Conservation (phyloP, 1,284 basidiomycete species). For the Hypsizygus ulmarius region DNA sequence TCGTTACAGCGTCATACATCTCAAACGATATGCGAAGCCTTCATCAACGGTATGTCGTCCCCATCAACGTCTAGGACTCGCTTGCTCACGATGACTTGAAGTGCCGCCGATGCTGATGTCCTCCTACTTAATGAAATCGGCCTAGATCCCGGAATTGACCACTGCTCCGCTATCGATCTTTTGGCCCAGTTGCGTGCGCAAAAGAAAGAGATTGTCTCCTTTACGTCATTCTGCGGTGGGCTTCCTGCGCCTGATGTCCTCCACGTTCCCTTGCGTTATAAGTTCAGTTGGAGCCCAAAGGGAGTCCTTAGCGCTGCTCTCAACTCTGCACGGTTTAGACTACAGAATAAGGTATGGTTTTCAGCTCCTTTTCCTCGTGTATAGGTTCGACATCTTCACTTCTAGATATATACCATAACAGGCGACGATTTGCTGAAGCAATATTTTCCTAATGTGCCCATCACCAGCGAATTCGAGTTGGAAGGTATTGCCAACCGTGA, state of each 20-base stretch:
- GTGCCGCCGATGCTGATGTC: slow-evolving; percentile 67
- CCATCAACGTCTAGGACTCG: neutral
- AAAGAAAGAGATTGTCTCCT: slow-evolving; percentile 68
- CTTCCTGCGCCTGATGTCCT: slow-evolving; percentile 77
- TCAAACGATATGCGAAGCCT: slow-evolving; percentile 77
- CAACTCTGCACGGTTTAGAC: slow-evolving; percentile 74
- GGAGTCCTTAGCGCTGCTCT: slow-evolving; percentile 84
- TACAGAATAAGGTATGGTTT: slow-evolving; percentile 49
- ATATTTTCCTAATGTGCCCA: slow-evolving; percentile 63
- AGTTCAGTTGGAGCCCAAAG: slow-evolving; percentile 93
- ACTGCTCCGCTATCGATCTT: slow-evolving; percentile 84
- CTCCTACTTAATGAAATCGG: slow-evolving; percentile 92
- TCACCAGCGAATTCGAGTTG: slow-evolving; percentile 68
- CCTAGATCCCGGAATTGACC: slow-evolving; percentile 95
- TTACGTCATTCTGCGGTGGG: slow-evolving; percentile 93
- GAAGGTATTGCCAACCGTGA: slow-evolving; percentile 92
- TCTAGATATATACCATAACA: slow-evolving; percentile 48
- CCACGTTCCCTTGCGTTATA: slow-evolving; percentile 76
- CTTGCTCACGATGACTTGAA: slow-evolving; percentile 25
- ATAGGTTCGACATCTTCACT: neutral
- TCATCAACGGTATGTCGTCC: slow-evolving; percentile 52
- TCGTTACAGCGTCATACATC: slow-evolving; percentile 93
- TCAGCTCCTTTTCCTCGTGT: slow-evolving; percentile 15
- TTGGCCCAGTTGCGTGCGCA: slow-evolving; percentile 58
- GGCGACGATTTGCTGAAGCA: slow-evolving; percentile 53